Conservation (phyloP, 2,329 filamentous ascomycete genomes). For the Trichoderma atroviride region DNA sequence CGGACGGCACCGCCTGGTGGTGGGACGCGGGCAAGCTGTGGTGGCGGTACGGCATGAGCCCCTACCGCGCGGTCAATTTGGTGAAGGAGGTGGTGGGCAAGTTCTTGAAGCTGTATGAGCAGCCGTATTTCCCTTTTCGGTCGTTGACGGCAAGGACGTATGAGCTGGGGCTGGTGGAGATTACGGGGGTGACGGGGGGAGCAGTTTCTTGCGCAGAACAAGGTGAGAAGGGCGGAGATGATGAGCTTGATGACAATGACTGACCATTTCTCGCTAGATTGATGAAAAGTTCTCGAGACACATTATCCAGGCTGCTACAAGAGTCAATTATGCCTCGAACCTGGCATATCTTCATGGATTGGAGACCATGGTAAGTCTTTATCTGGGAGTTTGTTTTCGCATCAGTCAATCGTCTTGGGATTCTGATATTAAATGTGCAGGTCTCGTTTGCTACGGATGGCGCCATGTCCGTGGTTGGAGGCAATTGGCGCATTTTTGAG, state of each 20-base stretch:
- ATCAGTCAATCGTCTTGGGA: background rate
- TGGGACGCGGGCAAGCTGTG: constrained; percentile 79
- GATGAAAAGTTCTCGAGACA: constrained; percentile 70
- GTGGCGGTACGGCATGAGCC: constrained; percentile 83
- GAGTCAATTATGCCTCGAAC: constrained; percentile 95
- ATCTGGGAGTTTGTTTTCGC: background rate
- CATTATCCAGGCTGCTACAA: constrained; percentile 84
- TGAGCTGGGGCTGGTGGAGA: constrained; percentile 66
- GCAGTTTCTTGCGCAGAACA: constrained; percentile 69
- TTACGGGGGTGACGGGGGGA: constrained; percentile 75
- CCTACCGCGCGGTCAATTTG: constrained; percentile 71
- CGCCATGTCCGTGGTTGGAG: constrained; percentile 75
- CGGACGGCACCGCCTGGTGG: constrained; percentile 65
- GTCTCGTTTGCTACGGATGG: constrained; percentile 89
- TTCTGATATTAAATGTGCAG: constrained; percentile 32
- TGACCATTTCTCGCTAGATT: constrained; percentile 49
- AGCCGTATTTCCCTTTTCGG: constrained; percentile 80
- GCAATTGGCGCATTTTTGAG: constrained; percentile 95
- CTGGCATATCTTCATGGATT: constrained; percentile 83
- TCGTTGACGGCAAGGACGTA: constrained; percentile 71
- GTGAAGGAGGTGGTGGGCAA: constrained; percentile 70
- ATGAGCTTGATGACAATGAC: background rate
- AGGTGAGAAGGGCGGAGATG: constrained; percentile 40
- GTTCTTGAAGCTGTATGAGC: constrained; percentile 80
- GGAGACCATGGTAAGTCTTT: constrained; percentile 70